phyloP scores from a whole-genome alignment of 2,329 filamentous ascomycete species.

The Talaromyces verruculosus region DNA sequence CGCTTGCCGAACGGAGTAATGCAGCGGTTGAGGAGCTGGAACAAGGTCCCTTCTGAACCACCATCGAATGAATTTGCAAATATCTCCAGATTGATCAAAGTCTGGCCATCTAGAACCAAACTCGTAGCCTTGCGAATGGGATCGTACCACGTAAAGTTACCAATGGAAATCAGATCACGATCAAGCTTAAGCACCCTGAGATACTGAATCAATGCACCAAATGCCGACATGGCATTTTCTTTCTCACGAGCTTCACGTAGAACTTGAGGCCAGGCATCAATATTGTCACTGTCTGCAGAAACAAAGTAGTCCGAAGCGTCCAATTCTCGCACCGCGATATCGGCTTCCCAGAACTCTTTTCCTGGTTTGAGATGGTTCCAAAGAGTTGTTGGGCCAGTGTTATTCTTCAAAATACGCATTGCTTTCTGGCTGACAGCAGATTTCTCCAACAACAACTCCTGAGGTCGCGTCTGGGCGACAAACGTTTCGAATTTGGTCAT shows the following conservation, averaged over 20 bases:
- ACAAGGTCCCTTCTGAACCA: constrained; percentile 79
- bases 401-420: constrained; percentile 91
- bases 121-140: constrained; percentile 89
- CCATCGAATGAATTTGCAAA: constrained; percentile 93
- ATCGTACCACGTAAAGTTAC: constrained; percentile 88
- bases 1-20: constrained; percentile 97
- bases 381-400: constrained; percentile 85
- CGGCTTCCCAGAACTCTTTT: constrained; percentile 87
- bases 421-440: constrained; percentile 82
- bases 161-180: constrained; percentile 78
- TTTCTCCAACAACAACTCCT: constrained; percentile 88
- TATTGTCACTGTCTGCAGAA: constrained; percentile 55
- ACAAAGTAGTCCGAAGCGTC: constrained; percentile 77
- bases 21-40: constrained; percentile 86
- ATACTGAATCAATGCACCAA: constrained; percentile 87
- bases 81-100: constrained; percentile 94
- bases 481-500: constrained; percentile 97
- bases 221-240: constrained; percentile 81
- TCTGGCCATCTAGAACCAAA: constrained; percentile 90
- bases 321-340: constrained; percentile 78
- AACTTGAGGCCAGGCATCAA: constrained; percentile 73
- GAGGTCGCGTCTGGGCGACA: constrained; percentile 84
- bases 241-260: constrained; percentile 73
- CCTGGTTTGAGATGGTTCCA: constrained; percentile 90
- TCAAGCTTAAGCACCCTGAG: constrained; percentile 85